Evolutionary conservation across 768 basidiomycete genomes (phyloP), one percentile per base, ranked within the genome.

Genomic region (Rhizopogon sp.): DNA sequence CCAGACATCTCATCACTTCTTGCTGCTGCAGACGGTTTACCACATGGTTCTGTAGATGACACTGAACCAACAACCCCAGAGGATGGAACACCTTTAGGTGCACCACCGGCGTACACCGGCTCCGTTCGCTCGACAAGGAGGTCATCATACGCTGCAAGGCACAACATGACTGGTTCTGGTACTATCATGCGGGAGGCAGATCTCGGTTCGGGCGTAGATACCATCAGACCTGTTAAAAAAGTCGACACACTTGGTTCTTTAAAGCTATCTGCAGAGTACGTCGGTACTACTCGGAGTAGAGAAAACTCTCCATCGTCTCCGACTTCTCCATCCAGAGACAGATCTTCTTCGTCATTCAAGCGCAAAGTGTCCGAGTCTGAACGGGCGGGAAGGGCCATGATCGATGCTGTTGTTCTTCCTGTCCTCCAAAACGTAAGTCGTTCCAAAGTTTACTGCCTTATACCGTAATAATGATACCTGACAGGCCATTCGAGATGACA

Each of bases 171-270:
- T 54, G 84, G 81, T 39, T 63, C 77, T 13, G 93, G 93, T 10
- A 93, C 90, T 0, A 74, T 93, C 7, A 72, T 94, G 62, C 80
- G 80, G 42, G 85, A 86, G 62, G 91, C 85, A 10, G 93, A 95
- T 69, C 66, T 95, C n/a, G 93, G 92, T 16, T 88, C 78, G 51
- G 93, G 93, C 39, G 77, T 90, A 43, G 91, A 90, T 63, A 98
- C 95, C 1, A 92, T 98, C 63, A 81, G 93, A 51, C 94, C 95
- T 0, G 85, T 96, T 58, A 96, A 95, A 79, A 92, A 90, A 64
- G 85, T 96, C 31, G 93, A 97, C 66, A 79, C 87, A 5, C 76
- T 79, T 10, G 84, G 87, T 3, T 93, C 92, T 5, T 72, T 93
- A 13, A 76, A 85, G 57, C 68, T 90, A 17, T 93, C 92, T 1